Evolutionary conservation across 192 early-diverging fungal genomes (phyloP).

Genomic region (Rhizophagus clarus): DNA sequence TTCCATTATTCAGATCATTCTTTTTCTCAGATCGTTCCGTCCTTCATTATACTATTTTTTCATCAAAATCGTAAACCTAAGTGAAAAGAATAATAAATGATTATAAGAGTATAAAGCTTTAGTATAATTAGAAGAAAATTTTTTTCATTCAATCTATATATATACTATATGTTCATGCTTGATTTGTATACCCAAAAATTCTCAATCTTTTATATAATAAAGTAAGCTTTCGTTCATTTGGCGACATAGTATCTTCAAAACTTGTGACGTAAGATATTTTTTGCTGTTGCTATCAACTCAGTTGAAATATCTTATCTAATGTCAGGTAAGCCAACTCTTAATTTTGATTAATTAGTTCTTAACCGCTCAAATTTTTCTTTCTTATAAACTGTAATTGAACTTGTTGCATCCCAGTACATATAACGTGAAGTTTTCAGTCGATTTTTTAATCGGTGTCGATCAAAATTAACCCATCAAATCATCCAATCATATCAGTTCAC

Average conservation of each 20-base stretch:
- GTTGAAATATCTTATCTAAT: neutral
- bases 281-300: neutral
- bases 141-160: no score
- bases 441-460: constrained; percentile 5
- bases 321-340: neutral
- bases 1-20: no score
- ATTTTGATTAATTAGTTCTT: constrained; percentile 6
- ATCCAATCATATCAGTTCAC: no score
- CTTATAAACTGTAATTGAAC: neutral
- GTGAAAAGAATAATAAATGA: no score
- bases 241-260: neutral
- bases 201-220: neutral
- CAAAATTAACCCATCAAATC: no score
- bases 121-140: no score
- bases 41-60: no score
- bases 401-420: neutral
- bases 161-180: no score
- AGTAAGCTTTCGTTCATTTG: neutral
- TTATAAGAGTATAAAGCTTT: no score
- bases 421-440: neutral
- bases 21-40: no score
- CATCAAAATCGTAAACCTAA: no score
- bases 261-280: neutral
- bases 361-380: no score
- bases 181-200: neutral